phyloP scores from a whole-genome alignment of 2,329 filamentous ascomycete species.

The Aspergillus calidoustus region DNA sequence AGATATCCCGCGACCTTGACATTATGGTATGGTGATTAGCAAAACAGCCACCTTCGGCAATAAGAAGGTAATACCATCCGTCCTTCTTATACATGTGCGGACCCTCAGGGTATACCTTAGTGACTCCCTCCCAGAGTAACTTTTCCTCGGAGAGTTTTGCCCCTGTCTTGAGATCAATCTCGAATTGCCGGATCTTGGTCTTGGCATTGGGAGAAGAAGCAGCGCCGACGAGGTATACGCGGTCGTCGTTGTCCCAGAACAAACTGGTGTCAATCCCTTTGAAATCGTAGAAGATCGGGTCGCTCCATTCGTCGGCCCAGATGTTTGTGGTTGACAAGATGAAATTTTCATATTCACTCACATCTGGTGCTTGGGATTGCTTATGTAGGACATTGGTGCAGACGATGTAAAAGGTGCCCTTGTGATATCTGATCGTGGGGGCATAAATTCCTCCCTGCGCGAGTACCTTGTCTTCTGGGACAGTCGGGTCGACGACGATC shows the following conservation, averaged over 20 bases:
- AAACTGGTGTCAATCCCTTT: conserved; percentile 5
- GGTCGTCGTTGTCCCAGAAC: conserved; percentile 1
- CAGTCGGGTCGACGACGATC: neutral
- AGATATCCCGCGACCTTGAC: conserved; percentile 51
- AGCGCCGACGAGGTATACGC: neutral
- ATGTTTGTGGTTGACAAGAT: conserved; percentile 23
- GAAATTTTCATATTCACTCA: neutral
- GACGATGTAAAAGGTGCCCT: conserved; percentile 48
- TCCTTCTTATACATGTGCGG: conserved; percentile 58
- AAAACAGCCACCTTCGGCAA: conserved; percentile 50
- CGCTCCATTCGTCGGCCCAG: conserved; percentile 12
- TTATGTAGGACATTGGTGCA: conserved; percentile 27
- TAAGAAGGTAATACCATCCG: conserved; percentile 55
- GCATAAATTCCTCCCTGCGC: conserved; percentile 44
- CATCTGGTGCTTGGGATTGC: conserved; percentile 7
- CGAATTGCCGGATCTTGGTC: neutral
- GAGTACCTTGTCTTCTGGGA: neutral
- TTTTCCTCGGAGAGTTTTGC: conserved; percentile 3
- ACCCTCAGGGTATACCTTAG: conserved; percentile 48
- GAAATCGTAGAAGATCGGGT: conserved; percentile 9
- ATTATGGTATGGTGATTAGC: conserved; percentile 56
- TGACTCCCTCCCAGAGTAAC: conserved; percentile 2
- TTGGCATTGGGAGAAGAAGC: neutral
- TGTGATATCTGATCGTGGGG: conserved; percentile 45
- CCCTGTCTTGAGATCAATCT: neutral